Base-by-base conservation (phyloP, 2,329 filamentous ascomycete species). In the Cordyceps cicadae region DNA sequence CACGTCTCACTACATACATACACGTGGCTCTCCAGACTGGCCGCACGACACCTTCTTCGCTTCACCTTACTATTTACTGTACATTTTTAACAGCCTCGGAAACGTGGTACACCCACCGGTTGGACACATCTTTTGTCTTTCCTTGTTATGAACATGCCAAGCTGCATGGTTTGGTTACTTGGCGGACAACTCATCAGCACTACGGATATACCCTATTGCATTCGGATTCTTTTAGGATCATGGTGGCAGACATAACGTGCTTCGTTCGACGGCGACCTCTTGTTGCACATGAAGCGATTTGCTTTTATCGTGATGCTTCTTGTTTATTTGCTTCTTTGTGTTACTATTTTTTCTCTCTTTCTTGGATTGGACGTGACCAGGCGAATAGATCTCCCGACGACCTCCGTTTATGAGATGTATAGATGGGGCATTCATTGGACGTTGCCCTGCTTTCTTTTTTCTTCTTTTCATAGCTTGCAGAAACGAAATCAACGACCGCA, bases 401-500 rank as follows among this genome's bases (percentile, higher is more conserved):
- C 29, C 29, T 46, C 26, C 17, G 39, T 15, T 24, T 26, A 58
- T 37, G 46, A 29, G 45, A 48, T 34, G 29, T 29, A 57, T 53
- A 59, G 57, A 59, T 46, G 57, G 32, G 50, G 26, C 49, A 37
- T 12, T 37, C 39, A 59, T 59, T 59, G 49, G 39, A 46, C 39
- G 49, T 29, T 17, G 29, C 14, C n/a, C 49, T 39, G 14, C 24
- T 26, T 24, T 26, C 15, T 39, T 26, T 43, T 54, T 48, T 29
- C 8, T 39, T 54, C 29, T 32, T 39, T 32, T 32, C 21, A 51
- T 46, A 49, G 54, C 49, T 58, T 51, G 48, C 26, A 43, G 41
- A 54, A 32, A 60, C 58, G 58, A 60, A 43, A 21, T 54, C 49
- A 49, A 55, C 19, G 45, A 45, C 45, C 41, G 56, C 54, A 63